These are phyloP conservation scores for Xerocomellus intermedius DNA, from an alignment of 768 basidiomycete genomes.

Conservation along the genomic window DNA sequence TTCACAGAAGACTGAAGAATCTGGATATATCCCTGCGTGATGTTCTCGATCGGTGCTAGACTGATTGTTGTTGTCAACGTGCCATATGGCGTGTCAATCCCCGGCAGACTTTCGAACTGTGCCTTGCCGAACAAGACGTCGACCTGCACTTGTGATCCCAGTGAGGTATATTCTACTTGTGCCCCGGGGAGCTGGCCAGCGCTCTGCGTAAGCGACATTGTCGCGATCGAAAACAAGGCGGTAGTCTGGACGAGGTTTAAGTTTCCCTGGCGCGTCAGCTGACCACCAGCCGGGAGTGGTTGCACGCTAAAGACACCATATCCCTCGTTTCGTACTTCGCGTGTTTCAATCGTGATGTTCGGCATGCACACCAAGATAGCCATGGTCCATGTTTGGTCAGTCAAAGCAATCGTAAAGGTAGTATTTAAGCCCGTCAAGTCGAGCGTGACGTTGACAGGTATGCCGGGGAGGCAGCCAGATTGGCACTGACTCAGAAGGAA, in stretches of 20 bases:
- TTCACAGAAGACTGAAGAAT: conserved; percentile 22
- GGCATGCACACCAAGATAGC: conserved; percentile 23
- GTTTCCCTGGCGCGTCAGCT: conserved; percentile 22
- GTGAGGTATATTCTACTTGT: background rate
- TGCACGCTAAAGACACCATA: conserved; percentile 20
- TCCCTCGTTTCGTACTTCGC: conserved; percentile 25
- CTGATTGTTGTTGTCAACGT: conserved; percentile 2
- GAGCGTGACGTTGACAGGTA: background rate
- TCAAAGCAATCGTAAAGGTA: conserved; percentile 10
- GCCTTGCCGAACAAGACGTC: conserved; percentile 21
- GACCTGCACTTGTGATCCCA: conserved; percentile 20
- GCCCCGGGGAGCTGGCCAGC: conserved; percentile 1
- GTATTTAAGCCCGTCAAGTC: conserved; percentile 15
- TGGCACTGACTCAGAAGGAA: conserved; percentile 23
- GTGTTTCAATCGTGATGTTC: conserved; percentile 25
- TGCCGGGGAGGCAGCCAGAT: conserved; percentile 10
- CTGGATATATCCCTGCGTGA: conserved; percentile 20
- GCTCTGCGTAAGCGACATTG: conserved; percentile 2
- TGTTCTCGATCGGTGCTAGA: conserved; percentile 6
- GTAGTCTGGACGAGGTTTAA: conserved; percentile 24
- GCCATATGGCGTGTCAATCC: background rate
- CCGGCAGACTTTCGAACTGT: conserved; percentile 14
- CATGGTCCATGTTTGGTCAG: conserved; percentile 21
- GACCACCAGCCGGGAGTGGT: conserved; percentile 5
- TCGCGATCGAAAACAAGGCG: conserved; percentile 23